Conservation (phyloP, 73 alveolate genomes). For the Paraurostyla sp. region DNA sequence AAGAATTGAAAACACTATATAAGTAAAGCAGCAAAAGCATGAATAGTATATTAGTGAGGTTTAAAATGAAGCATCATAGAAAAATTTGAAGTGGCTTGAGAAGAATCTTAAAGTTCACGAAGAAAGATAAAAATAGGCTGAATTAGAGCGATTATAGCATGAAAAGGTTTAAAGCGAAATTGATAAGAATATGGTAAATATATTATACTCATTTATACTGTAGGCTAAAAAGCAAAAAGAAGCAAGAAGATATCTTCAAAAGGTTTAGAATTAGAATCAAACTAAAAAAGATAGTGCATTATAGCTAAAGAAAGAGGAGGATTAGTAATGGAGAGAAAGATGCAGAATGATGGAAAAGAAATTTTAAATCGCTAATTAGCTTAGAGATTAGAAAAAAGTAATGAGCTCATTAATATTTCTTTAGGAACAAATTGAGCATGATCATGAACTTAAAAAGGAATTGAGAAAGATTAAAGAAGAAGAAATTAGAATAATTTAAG, state of each 20-base stretch:
- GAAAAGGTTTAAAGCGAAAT: not conserved
- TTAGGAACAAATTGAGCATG: not conserved
- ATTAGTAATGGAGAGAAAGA: slow-evolving; percentile 32
- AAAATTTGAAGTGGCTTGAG: slow-evolving; percentile 23
- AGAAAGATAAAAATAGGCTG: slow-evolving; percentile 33
- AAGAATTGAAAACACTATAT: not conserved
- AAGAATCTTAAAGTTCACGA: slow-evolving; percentile 11
- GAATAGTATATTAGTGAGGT: not conserved
- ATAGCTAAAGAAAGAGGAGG: slow-evolving; percentile 36
- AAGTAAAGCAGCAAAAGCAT: not conserved
- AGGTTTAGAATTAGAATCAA: not conserved
- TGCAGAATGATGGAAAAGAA: slow-evolving; percentile 3
- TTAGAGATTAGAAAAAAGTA: not conserved
- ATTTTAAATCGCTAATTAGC: not conserved
- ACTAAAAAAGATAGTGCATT: not conserved
- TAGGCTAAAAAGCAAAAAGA: not conserved
- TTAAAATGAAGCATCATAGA: not conserved
- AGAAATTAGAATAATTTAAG: slow-evolving; percentile 26
- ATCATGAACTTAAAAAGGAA: slow-evolving; percentile 1
- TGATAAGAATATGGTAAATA: not conserved
- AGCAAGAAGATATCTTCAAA: not conserved
- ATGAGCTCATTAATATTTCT: not conserved
- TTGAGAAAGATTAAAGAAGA: slow-evolving; percentile 19
- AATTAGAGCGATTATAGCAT: not conserved
- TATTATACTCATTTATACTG: too few species aligned